Evolutionary conservation across 495 filamentous ascomycete species (phyloP).

Genomic region (Astrothelium macrocarpum): DNA sequence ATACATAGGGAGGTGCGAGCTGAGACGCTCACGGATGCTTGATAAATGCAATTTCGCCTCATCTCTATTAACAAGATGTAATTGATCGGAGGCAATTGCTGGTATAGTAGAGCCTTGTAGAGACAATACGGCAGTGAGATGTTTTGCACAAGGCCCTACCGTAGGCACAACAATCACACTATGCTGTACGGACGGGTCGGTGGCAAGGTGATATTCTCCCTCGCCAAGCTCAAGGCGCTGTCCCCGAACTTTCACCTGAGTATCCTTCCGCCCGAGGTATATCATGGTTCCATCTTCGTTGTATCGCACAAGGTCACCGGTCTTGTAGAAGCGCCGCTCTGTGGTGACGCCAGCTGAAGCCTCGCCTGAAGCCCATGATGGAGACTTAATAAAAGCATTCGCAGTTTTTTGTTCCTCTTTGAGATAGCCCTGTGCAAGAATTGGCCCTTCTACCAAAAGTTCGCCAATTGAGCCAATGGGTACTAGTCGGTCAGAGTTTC

Average conservation of each 20-base stretch:
- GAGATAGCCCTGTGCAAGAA: slow-evolving; percentile 30
- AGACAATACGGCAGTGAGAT: slow-evolving; percentile 16
- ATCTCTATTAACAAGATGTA: slow-evolving; percentile 11
- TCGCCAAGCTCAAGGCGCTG: slow-evolving; percentile 28
- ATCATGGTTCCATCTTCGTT: slow-evolving; percentile 25
- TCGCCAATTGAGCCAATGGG: slow-evolving; percentile 36
- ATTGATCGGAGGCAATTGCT: background rate
- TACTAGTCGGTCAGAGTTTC: slow-evolving; percentile 25
- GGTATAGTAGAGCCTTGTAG: slow-evolving; percentile 5
- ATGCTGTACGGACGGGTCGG: slow-evolving; percentile 15
- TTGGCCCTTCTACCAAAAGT: slow-evolving; percentile 33
- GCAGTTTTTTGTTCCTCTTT: slow-evolving; percentile 30
- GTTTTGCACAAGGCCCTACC: slow-evolving; percentile 18
- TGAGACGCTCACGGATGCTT: slow-evolving; percentile 16
- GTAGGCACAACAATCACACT: slow-evolving; percentile 16
- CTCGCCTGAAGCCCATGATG: slow-evolving; percentile 13
- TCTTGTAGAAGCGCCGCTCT: slow-evolving; percentile 24
- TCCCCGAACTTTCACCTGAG: slow-evolving; percentile 27
- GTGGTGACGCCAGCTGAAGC: background rate
- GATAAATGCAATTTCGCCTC: slow-evolving; percentile 10
- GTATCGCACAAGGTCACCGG: slow-evolving; percentile 27
- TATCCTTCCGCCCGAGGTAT: slow-evolving; percentile 28
- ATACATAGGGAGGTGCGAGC: slow-evolving; percentile 20
- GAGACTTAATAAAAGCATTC: slow-evolving; percentile 26
- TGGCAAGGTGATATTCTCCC: slow-evolving; percentile 24